These are phyloP conservation scores for Blastobotrys persicus DNA, from an alignment of 1,139 yeast species.

Conservation along the genomic window DNA sequence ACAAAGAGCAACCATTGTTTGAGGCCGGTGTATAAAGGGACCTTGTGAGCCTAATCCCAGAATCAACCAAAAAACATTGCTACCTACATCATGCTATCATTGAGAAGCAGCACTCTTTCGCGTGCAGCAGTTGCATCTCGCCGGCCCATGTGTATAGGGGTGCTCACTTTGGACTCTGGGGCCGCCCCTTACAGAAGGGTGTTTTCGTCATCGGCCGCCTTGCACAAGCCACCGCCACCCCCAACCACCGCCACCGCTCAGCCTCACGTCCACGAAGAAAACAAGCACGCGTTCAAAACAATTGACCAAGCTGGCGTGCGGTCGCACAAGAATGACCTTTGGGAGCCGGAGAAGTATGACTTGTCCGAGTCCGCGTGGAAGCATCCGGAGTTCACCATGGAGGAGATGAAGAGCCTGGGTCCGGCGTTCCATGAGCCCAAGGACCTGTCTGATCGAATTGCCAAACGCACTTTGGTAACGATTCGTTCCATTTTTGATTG, in stretches of 20 bases:
- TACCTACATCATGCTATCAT: neutral
- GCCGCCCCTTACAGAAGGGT: neutral
- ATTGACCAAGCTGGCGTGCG: neutral
- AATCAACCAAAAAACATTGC: neutral
- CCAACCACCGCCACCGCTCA: neutral
- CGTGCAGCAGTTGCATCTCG: slow-evolving; percentile 1
- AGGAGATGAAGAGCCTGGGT: slow-evolving; percentile 48
- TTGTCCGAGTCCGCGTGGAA: slow-evolving; percentile 46
- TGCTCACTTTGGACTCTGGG: neutral
- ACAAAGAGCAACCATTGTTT: neutral
- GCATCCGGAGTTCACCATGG: slow-evolving; percentile 51
- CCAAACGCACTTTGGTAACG: slow-evolving; percentile 46
- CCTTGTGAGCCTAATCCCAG: neutral
- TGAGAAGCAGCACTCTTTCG: neutral
- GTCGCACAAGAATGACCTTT: slow-evolving; percentile 14
- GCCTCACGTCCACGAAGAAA: neutral
- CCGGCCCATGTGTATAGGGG: slow-evolving; percentile 7
- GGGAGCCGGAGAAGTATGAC: slow-evolving; percentile 21
- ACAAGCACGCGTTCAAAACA: neutral
- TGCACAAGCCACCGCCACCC: slow-evolving; percentile 6
- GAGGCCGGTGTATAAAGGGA: neutral
- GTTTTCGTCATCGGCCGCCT: neutral
- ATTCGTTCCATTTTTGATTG: slow-evolving; percentile 56
- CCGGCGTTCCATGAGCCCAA: slow-evolving; percentile 55
- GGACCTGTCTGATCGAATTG: slow-evolving; percentile 51